phyloP scores from a whole-genome alignment of 768 basidiomycete species.

The Leccinum boreale region DNA sequence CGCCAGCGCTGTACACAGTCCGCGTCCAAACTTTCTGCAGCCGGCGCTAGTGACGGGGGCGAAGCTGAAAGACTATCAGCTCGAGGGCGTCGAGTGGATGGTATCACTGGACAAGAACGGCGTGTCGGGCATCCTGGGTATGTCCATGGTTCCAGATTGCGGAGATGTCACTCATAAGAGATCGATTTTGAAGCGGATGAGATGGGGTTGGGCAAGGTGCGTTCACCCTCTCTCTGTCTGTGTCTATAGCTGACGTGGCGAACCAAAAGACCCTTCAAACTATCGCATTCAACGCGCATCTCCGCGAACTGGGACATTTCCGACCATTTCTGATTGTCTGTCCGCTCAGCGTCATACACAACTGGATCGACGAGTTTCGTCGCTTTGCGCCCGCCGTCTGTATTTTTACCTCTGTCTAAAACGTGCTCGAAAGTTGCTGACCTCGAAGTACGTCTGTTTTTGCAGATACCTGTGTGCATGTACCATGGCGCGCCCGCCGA shows the following conservation, averaged over 20 bases:
- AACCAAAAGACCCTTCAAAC: slow-evolving; percentile 80
- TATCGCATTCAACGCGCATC: slow-evolving; percentile 89
- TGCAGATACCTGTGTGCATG: slow-evolving; percentile 79
- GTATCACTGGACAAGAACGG: slow-evolving; percentile 82
- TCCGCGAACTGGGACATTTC: slow-evolving; percentile 68
- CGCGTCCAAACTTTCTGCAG: slow-evolving; percentile 55
- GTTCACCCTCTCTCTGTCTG: background rate
- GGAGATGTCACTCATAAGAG: slow-evolving; percentile 5
- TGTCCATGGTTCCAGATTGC: slow-evolving; percentile 21
- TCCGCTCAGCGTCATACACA: slow-evolving; percentile 89
- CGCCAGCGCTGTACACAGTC: background rate
- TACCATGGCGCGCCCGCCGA: slow-evolving; percentile 87
- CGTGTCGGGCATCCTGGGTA: slow-evolving; percentile 75
- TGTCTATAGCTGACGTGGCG: background rate
- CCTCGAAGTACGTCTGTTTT: background rate
- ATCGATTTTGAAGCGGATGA: slow-evolving; percentile 67
- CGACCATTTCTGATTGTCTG: slow-evolving; percentile 87
- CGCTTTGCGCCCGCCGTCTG: slow-evolving; percentile 79
- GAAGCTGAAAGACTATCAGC: slow-evolving; percentile 83
- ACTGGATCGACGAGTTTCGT: slow-evolving; percentile 83
- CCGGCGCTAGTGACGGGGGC: slow-evolving; percentile 81
- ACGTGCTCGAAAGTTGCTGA: background rate
- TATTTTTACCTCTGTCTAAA: slow-evolving; percentile 19
- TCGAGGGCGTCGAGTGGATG: slow-evolving; percentile 97
- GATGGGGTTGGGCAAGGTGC: slow-evolving; percentile 88